Base-by-base conservation (phyloP, 2,329 filamentous ascomycete species). In the Rhexocercosporidium sp. region DNA sequence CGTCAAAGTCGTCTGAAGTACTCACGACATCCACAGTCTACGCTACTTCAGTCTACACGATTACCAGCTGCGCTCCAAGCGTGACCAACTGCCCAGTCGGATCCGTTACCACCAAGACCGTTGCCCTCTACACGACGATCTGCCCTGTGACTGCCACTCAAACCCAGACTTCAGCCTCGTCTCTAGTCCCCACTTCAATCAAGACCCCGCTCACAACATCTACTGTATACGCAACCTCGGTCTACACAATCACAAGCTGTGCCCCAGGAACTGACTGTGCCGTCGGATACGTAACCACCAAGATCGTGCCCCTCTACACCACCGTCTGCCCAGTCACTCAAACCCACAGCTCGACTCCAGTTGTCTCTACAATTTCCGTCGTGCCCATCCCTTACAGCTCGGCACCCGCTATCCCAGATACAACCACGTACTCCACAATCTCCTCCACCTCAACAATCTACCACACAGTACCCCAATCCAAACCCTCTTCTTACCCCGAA, bases 11-110 rank as follows among this genome's bases (percentile, higher is more conserved):
- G 20, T 39, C 31, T 6, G 31, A 37, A 22, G n/a, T 37, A 3
- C 31, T 57, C n/a, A 53, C 46, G 1, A 62, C 46, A n/a, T 62
- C 60, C 3, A 62, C 60, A 2, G 60, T 62, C 14, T 62, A 54
- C 27, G 37, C 60, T 16, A 62, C 60, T 20, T 53, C 47, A 27
- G 46, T 62, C 6, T 53, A 62, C 14, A 53, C 47, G 1, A 54
- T 62, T 47, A 54, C 60, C 7, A 29, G 29, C 18, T 62, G 60
- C 29, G 60, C 60, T 11, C 60, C 47, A 29, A 53, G 29, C 22
- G 47, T 62, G 9, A 53, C 47, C 16, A 22, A 62, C 18, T 62
- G 60, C 60, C 60, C 60, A 27, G 47, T 44, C 41, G 60, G 60
- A 39, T 62, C 60, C 6, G 60, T 62, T 1, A 62, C 60, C 18